Percentiles rank a stretch among this genome's conserved stretches.
Conservation (phyloP, 306 rosid species). For the Lathyrus tuberosus region DNA sequence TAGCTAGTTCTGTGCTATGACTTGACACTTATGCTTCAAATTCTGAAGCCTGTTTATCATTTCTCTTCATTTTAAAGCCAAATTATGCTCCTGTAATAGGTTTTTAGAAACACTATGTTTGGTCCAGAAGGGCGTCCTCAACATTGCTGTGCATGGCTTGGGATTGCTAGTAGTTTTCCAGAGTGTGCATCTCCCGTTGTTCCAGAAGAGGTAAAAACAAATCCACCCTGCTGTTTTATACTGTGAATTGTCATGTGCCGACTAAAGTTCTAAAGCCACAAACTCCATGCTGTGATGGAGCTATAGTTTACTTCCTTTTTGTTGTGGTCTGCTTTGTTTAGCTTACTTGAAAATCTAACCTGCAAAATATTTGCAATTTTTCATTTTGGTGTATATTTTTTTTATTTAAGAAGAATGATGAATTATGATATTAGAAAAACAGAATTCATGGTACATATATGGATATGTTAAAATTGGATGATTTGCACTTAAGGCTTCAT, state of each 20-base stretch:
- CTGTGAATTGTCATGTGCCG: slow-evolving; percentile 24
- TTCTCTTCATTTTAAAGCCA: slow-evolving; percentile 40
- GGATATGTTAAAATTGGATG: slow-evolving; percentile 19
- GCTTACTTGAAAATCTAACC: slow-evolving; percentile 14
- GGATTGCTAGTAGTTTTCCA: slow-evolving; percentile 97
- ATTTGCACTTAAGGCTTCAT: slow-evolving; percentile 21
- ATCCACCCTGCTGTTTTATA: slow-evolving; percentile 24
- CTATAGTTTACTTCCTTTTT: slow-evolving; percentile 17
- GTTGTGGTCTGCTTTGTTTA: slow-evolving; percentile 26
- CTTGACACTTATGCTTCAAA: slow-evolving; percentile 30
- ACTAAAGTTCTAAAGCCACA: slow-evolving; percentile 19
- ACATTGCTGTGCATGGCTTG: slow-evolving; percentile 99
- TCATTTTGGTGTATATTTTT: slow-evolving; percentile 19
- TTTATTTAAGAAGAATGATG: slow-evolving; percentile 27
- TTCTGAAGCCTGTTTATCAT: slow-evolving; percentile 33
- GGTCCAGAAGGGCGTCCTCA: slow-evolving; percentile 99
- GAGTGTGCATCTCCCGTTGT: slow-evolving; percentile 92
- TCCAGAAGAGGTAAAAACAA: slow-evolving; percentile 81
- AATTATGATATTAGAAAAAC: slow-evolving; percentile 4
- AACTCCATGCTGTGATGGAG: slow-evolving; percentile 3
- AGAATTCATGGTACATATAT: slow-evolving; percentile 23
- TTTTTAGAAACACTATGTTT: slow-evolving; percentile 98
- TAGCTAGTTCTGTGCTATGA: slow-evolving; percentile 16
- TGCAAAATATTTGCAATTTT: slow-evolving; percentile 30
- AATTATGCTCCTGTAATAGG: slow-evolving; percentile 54